A percentile compares a stretch with the other conserved stretches of the same genome.
phyloP scores from a whole-genome alignment of 164 flowering plant genomes.

The Warburgia ugandensis region DNA sequence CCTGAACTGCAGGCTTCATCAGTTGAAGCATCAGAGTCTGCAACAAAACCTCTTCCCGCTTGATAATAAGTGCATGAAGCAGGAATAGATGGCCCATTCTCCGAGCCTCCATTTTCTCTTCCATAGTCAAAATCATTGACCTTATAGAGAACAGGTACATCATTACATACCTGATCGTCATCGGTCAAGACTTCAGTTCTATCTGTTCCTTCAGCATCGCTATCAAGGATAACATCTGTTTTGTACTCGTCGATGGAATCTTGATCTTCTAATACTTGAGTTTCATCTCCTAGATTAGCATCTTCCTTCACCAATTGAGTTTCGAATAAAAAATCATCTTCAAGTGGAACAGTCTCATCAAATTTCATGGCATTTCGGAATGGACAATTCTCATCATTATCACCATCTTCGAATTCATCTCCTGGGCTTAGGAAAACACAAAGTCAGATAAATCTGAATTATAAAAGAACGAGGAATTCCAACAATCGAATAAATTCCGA shows the following conservation, averaged over 20 bases:
- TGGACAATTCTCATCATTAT: constrained; percentile 10
- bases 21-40: constrained; percentile 11
- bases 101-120: constrained; percentile 7
- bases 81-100: constrained; percentile 6
- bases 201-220: constrained; percentile 34
- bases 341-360: constrained; percentile 23
- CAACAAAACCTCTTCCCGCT: constrained; percentile 10
- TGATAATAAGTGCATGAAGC: constrained; percentile 6
- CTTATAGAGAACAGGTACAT: constrained; percentile 5
- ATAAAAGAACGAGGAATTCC: too few relatives aligned
- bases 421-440: constrained; percentile 21
- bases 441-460: neutral
- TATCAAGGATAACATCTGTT: constrained; percentile 18
- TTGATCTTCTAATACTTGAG: constrained; percentile 20
- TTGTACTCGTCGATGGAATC: constrained; percentile 20
- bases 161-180: constrained; percentile 24
- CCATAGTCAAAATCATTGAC: constrained; percentile 8
- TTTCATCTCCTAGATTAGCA: constrained; percentile 17
- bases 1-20: constrained; percentile 22
- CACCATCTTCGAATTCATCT: constrained; percentile 9
- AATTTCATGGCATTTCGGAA: constrained; percentile 15
- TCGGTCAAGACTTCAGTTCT: constrained; percentile 35
- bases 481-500: too few relatives aligned
- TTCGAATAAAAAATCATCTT: constrained; percentile 20
- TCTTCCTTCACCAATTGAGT: constrained; percentile 21